Evolutionary conservation across 192 early-diverging fungal species (phyloP).

Genomic region (Powellomyces hirtus): DNA sequence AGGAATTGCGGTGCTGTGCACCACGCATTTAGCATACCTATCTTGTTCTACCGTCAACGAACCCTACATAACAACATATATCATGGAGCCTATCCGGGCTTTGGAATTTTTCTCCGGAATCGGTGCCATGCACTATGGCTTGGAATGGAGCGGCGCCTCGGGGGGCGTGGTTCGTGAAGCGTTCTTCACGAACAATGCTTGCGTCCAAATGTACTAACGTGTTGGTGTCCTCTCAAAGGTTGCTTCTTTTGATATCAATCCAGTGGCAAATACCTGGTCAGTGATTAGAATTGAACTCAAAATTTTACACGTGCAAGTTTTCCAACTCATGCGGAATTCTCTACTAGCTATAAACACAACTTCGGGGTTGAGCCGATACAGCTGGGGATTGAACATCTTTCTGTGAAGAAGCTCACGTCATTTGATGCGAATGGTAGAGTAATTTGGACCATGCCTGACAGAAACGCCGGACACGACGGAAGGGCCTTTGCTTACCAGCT

Average conservation of each 20-base stretch:
- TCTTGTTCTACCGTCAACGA: too few relatives aligned
- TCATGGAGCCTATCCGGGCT: conserved; percentile 38
- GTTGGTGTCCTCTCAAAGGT: too few relatives aligned
- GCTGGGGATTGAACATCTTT: conserved; percentile 51
- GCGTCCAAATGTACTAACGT: too few relatives aligned
- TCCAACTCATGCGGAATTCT: neutral
- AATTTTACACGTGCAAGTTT: too few relatives aligned
- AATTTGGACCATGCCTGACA: too few relatives aligned
- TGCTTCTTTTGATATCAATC: conserved; percentile 95
- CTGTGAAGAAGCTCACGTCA: conserved; percentile 46
- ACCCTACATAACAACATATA: too few relatives aligned
- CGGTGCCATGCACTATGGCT: conserved; percentile 68
- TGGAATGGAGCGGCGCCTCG: conserved; percentile 55
- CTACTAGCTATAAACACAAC: conserved; percentile 36
- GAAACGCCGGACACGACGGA: too few relatives aligned
- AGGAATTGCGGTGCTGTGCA: too few relatives aligned
- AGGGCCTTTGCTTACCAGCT: too few relatives aligned
- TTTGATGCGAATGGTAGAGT: conserved; percentile 63
- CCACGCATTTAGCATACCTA: too few relatives aligned
- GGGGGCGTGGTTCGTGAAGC: conserved; percentile 70
- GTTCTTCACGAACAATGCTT: too few relatives aligned
- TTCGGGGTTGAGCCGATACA: conserved; percentile 40
- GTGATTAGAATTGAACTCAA: conserved; percentile 16
- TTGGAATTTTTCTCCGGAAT: conserved; percentile 76
- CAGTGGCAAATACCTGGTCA: conserved; percentile 67